These are phyloP conservation scores for Plasmopara halstedii DNA, from an alignment of 352 stramenopile genomes.

Conservation along the genomic window DNA sequence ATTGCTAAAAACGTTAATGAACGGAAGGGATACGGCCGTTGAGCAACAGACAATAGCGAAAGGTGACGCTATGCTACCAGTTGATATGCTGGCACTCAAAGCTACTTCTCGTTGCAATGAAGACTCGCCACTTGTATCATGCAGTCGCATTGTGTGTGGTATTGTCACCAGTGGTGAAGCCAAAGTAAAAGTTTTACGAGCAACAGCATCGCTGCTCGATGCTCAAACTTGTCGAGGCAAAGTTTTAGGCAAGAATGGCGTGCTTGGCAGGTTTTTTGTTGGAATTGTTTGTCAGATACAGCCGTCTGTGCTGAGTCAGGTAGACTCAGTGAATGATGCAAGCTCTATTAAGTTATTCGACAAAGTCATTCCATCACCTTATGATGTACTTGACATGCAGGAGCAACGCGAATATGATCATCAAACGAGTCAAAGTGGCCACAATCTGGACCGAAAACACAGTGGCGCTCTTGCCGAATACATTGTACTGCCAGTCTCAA, in stretches of 20 bases:
- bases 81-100: conserved; percentile 27
- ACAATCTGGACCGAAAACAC: neutral
- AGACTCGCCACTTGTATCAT: conserved; percentile 22
- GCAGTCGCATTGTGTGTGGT: conserved; percentile 22
- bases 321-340: neutral
- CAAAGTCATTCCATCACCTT: conserved; percentile 29
- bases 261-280: conserved; percentile 36
- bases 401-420: conserved; percentile 3
- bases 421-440: neutral
- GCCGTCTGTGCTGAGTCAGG: neutral
- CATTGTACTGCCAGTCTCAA: conserved; percentile 31
- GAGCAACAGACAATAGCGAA: conserved; percentile 1
- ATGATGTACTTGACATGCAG: neutral
- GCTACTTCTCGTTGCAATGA: conserved; percentile 28
- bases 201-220: conserved; percentile 29
- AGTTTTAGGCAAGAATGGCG: conserved; percentile 27
- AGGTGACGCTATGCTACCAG: neutral
- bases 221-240: conserved; percentile 23
- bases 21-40: neutral
- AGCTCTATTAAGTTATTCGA: conserved; percentile 16
- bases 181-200: conserved; percentile 30
- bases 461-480: conserved; percentile 32
- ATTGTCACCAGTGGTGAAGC: conserved; percentile 13
- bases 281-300: conserved; percentile 25
- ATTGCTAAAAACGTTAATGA: conserved; percentile 17